Conservation (phyloP, 2,329 filamentous ascomycete species). For the Fusarium tuaranense region DNA sequence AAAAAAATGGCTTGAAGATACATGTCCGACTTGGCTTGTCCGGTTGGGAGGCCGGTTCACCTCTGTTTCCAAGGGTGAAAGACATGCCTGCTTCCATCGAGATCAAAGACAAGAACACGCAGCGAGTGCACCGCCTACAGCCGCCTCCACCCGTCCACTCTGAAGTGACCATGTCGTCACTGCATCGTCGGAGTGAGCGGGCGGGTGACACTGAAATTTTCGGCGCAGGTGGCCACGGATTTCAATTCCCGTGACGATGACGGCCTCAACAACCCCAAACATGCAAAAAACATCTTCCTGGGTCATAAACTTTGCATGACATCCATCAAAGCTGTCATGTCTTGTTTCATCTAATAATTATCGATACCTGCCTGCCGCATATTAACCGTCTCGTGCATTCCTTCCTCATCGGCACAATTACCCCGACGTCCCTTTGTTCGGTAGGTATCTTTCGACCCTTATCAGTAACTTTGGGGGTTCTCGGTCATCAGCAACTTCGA, state of each 20-base stretch:
- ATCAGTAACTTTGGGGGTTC: slow-evolving; percentile 9
- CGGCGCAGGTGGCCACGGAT: slow-evolving; percentile 17
- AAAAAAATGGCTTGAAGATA: not conserved
- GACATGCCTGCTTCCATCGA: not conserved
- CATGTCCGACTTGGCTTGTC: not conserved
- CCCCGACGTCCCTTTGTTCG: slow-evolving; percentile 29
- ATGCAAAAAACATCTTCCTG: not conserved
- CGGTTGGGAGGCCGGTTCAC: not conserved
- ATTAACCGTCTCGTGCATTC: slow-evolving; percentile 5
- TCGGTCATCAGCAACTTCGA: slow-evolving; percentile 53
- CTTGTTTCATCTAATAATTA: not conserved
- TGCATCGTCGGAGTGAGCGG: not conserved
- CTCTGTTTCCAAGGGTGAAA: not conserved
- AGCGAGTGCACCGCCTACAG: slow-evolving; percentile 26
- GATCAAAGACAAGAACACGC: not conserved
- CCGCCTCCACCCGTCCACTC: slow-evolving; percentile 35
- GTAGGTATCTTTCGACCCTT: slow-evolving; percentile 29
- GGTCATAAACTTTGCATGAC: not conserved
- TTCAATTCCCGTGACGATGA: slow-evolving; percentile 27
- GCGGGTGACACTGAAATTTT: slow-evolving; percentile 17
- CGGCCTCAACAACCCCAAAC: slow-evolving; percentile 6
- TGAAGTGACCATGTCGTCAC: slow-evolving; percentile 32
- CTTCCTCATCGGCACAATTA: slow-evolving; percentile 29
- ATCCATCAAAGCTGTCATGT: not conserved
- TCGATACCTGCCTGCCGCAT: not conserved